Evolutionary conservation across 768 basidiomycete species (phyloP), one percentile per base, ranked within the genome.

Genomic region (Stropharia rugosoannulata): DNA sequence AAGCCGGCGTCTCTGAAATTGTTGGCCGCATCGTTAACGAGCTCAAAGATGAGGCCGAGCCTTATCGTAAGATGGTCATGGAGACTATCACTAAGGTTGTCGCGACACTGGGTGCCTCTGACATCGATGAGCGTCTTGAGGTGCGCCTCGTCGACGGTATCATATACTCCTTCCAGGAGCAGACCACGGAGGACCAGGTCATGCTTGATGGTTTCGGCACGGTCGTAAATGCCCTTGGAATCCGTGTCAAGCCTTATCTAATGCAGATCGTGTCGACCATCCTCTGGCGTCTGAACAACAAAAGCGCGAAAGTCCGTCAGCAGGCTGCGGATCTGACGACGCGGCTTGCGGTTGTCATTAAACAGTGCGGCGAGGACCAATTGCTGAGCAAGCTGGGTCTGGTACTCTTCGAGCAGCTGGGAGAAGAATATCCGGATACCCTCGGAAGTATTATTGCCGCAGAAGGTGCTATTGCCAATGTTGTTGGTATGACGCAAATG

Each of bases 401-500:
- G 32, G 96, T 98, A 5, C 77, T 99, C 56, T 99, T 98, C 69
- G 97, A 98, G 70, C 97, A 99, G 71, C 83, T 99, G 50, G 97
- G 97, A 70, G 96, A 98, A 75, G 97, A 99, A 75, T 99, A 98
- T 66, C 97, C 97, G 13, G 97, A 99, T 71, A 98, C 97, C 0
- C 83, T 99, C 35, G 97, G 97, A 69, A 98, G 96, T 77, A 96
- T 99, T 72, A 99, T 98, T 71, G 95, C 96, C 46, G 97, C 97
- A 42, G 93, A 95, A 66, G 96, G 94, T 60, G 97, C 97, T 46
- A 98, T 99, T 65, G 97, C 97, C 61, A 98, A 98, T 64, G 97
- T 98, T 48, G 97, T 99, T 59, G 97, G 97, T 73, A 99, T 98
- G 97, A 97, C 97, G 9, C 94, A 98, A 71, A 99, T 99, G 97